phyloP scores from a whole-genome alignment of 1,284 basidiomycete genomes.

The Athelia sp. region DNA sequence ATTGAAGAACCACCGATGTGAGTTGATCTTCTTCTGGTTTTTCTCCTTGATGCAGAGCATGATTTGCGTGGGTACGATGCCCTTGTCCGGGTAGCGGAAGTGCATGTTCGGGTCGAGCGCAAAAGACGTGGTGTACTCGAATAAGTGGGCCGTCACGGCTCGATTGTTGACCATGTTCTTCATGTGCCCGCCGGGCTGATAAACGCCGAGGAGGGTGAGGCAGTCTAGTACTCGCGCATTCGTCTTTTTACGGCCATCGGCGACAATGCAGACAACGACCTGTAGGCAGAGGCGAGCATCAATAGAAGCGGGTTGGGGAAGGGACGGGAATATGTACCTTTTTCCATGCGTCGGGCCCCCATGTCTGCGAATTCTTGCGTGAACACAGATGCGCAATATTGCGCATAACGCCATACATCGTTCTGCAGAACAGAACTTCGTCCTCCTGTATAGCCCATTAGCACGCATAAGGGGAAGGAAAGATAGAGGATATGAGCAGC shows the following conservation, averaged over 20 bases:
- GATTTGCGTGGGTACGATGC: constrained; percentile 90
- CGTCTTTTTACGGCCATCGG: constrained; percentile 89
- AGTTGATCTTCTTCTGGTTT: constrained; percentile 96
- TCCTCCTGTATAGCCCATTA: constrained; percentile 71
- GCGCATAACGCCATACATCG: constrained; percentile 93
- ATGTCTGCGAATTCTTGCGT: constrained; percentile 90
- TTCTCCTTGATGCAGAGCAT: constrained; percentile 93
- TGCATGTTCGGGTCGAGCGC: constrained; percentile 85
- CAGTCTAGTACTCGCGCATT: constrained; percentile 94
- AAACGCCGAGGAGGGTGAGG: constrained; percentile 73
- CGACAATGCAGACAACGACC: constrained; percentile 94
- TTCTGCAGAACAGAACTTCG: constrained; percentile 90
- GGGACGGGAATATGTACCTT: constrained; percentile 50
- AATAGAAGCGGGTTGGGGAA: neutral
- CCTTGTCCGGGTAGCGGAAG: constrained; percentile 94
- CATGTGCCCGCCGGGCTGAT: constrained; percentile 79
- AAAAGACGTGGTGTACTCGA: constrained; percentile 94
- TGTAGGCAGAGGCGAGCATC: constrained; percentile 22
- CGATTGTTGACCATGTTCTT: constrained; percentile 87
- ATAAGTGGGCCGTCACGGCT: constrained; percentile 89
- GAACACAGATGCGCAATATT: constrained; percentile 90
- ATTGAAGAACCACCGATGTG: constrained; percentile 95
- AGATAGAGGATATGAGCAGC: no score
- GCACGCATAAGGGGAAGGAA: no score
- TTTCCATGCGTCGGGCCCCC: constrained; percentile 97